Conservation (phyloP, 495 filamentous ascomycete genomes). For the Aspergillus nanangensis region DNA sequence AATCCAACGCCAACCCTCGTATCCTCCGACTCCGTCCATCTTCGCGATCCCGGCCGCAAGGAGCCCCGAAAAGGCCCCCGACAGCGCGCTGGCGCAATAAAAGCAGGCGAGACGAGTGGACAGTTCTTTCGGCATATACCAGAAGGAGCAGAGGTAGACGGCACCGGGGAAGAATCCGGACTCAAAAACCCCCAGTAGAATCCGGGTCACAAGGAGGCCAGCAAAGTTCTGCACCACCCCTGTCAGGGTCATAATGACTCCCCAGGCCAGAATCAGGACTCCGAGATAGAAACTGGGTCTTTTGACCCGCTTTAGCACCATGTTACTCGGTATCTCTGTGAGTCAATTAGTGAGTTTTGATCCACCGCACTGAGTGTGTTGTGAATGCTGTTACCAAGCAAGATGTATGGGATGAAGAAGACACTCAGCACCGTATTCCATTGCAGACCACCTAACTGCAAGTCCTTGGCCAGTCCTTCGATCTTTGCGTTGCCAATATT, state of each 20-base stretch:
- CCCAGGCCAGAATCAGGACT: constrained; percentile 53
- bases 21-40: constrained; percentile 58
- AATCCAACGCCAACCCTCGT: constrained; percentile 71
- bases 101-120: constrained; percentile 51
- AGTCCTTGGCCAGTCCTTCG: constrained; percentile 57
- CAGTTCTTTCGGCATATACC: constrained; percentile 49
- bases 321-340: constrained; percentile 51
- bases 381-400: constrained; percentile 57
- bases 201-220: constrained; percentile 52
- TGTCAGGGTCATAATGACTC: constrained; percentile 43
- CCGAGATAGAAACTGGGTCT: constrained; percentile 37
- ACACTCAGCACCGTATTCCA: constrained; percentile 62
- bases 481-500: constrained; percentile 79
- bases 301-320: constrained; percentile 43
- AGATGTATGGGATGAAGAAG: constrained; percentile 67
- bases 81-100: constrained; percentile 53
- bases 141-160: constrained; percentile 67
- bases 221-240: constrained; percentile 49
- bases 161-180: constrained; percentile 65
- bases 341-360: constrained; percentile 20
- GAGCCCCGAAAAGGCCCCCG: constrained; percentile 64
- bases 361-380: constrained; percentile 29
- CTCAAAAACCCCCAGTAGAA: constrained; percentile 64
- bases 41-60: constrained; percentile 61
- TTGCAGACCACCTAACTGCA: constrained; percentile 49